A percentile compares a stretch with the other conserved stretches of the same genome.
Evolutionary conservation across 2,329 filamentous ascomycete genomes (phyloP).

Genomic region (Fusarium sp.): DNA sequence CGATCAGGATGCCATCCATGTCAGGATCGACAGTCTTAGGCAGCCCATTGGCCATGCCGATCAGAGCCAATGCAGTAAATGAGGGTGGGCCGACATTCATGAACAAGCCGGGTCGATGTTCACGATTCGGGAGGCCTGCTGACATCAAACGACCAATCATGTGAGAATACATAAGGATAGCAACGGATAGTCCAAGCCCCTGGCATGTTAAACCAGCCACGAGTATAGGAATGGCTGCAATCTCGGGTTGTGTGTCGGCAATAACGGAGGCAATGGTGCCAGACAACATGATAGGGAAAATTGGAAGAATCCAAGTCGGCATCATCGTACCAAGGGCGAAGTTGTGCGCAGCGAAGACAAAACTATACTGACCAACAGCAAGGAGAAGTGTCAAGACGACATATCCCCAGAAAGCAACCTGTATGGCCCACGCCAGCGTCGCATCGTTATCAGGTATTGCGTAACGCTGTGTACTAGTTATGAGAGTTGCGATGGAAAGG

Average conservation of each 20-base stretch:
- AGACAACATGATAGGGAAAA: constrained; percentile 10
- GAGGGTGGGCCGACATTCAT: constrained; percentile 7
- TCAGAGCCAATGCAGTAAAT: constrained; percentile 10
- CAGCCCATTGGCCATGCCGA: constrained; percentile 6
- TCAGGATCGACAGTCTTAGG: neutral
- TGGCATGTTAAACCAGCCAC: constrained; percentile 9
- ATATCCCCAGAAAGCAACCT: constrained; percentile 11
- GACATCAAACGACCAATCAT: constrained; percentile 9
- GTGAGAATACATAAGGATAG: constrained; percentile 4
- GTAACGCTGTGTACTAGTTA: constrained; percentile 3
- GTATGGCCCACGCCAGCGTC: constrained; percentile 5
- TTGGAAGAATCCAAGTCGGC: constrained; percentile 11
- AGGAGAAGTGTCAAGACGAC: neutral
- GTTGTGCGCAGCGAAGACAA: constrained; percentile 4
- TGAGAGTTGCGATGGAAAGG: constrained; percentile 3
- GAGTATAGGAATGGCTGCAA: constrained; percentile 6
- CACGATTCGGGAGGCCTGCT: constrained; percentile 1
- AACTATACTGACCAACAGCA: constrained; percentile 9
- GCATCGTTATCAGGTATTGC: constrained; percentile 4
- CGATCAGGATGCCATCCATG: neutral
- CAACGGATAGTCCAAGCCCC: constrained; percentile 3
- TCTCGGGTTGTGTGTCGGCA: constrained; percentile 6
- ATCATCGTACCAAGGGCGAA: constrained; percentile 7
- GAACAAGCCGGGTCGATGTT: constrained; percentile 1
- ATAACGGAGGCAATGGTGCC: constrained; percentile 11